Conservation (phyloP, 2,329 filamentous ascomycete genomes). For the Claviceps monticola region DNA sequence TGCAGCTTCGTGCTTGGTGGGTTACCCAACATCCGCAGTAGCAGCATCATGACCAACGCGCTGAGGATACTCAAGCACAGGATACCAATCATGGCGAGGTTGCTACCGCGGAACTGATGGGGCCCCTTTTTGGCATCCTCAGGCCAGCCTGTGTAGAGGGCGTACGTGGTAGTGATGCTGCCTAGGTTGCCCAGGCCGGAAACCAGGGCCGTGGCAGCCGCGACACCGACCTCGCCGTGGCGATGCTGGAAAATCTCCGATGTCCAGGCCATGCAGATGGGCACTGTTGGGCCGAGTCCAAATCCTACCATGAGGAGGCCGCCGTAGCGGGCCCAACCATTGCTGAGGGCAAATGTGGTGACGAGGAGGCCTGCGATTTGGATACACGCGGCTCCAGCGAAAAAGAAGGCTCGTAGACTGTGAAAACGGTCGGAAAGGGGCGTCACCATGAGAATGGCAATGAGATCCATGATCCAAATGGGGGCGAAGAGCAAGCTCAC, state of each 20-base stretch:
- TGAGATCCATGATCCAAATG: constrained; percentile 88
- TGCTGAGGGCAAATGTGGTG: constrained; percentile 57
- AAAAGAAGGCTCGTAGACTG: constrained; percentile 64
- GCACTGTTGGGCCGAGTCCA: constrained; percentile 78
- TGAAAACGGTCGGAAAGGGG: constrained; percentile 83
- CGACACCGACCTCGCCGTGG: constrained; percentile 83
- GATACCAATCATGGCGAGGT: constrained; percentile 79
- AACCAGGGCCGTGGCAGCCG: constrained; percentile 71
- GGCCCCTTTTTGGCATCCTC: constrained; percentile 56
- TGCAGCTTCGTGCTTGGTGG: constrained; percentile 32
- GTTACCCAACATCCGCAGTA: constrained; percentile 47
- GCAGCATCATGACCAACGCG: constrained; percentile 51
- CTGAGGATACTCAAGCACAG: constrained; percentile 63
- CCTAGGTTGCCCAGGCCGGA: constrained; percentile 79
- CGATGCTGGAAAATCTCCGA: constrained; percentile 80
- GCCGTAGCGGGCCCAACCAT: constrained; percentile 74
- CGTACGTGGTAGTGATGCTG: constrained; percentile 77
- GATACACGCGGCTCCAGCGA: constrained; percentile 58
- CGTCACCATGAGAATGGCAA: constrained; percentile 73
- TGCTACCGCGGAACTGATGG: constrained; percentile 67
- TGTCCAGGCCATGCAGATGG: constrained; percentile 90
- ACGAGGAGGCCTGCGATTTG: constrained; percentile 73
- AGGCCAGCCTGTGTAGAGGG: constrained; percentile 76
- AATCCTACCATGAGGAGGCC: constrained; percentile 85
- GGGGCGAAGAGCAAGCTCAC: constrained; percentile 76